These are phyloP conservation scores for Gilbertella persicaria DNA, from an alignment of 371 early-diverging fungal genomes.

Conservation along the genomic window DNA sequence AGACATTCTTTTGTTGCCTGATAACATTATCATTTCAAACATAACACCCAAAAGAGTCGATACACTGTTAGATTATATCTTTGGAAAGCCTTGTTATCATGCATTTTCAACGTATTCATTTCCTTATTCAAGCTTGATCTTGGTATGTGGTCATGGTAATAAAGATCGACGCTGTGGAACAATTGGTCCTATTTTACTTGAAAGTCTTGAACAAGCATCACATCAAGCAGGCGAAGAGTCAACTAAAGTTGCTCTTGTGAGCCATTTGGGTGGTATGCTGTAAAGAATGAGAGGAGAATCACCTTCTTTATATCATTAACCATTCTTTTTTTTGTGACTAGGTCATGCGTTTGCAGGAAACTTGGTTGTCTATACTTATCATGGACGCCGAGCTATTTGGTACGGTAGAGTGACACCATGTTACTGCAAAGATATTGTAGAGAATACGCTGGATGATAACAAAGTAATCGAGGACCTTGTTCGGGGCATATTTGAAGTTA, in stretches of 20 bases:
- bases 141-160: constrained; percentile 41
- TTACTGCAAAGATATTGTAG: constrained; percentile 36
- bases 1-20: constrained; percentile 38
- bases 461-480: constrained; percentile 34
- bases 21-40: constrained; percentile 42
- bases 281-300: too few species aligned
- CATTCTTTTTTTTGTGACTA: background rate
- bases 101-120: constrained; percentile 30
- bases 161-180: constrained; percentile 46
- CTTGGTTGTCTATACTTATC: constrained; percentile 37
- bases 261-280: constrained; percentile 48
- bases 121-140: constrained; percentile 24
- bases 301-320: background rate
- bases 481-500: constrained; percentile 39
- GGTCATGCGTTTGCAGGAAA: constrained; percentile 49
- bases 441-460: constrained; percentile 30
- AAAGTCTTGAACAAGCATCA: constrained; percentile 25
- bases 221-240: constrained; percentile 2
- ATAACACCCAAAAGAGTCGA: constrained; percentile 29
- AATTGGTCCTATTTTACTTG: constrained; percentile 36
- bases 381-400: constrained; percentile 45
- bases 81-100: constrained; percentile 25
- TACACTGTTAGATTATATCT: constrained; percentile 35
- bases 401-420: constrained; percentile 48
- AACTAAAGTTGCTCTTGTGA: constrained; percentile 29